Evolutionary conservation across 2,329 filamentous ascomycete species (phyloP).

Genomic region (Elsinoe fawcettii): DNA sequence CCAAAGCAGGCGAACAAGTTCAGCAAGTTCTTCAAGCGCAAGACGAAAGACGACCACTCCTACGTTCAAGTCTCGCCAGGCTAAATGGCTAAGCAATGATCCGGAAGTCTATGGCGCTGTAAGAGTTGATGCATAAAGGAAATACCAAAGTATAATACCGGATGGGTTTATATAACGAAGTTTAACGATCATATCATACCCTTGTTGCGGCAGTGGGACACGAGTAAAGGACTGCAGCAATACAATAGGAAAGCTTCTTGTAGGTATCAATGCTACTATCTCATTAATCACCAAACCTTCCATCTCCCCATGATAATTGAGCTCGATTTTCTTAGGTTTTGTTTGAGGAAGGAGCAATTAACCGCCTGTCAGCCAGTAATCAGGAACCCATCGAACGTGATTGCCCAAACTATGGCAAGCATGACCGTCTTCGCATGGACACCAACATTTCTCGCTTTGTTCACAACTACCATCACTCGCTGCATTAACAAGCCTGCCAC

Average conservation of each 20-base stretch:
- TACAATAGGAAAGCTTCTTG: background rate
- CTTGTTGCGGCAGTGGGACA: background rate
- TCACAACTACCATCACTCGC: background rate
- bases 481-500: background rate
- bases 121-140: background rate
- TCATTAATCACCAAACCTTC: background rate
- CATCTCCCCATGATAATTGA: background rate
- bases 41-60: conserved; percentile 7
- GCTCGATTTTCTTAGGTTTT: background rate
- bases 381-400: background rate
- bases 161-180: background rate
- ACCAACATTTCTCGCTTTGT: background rate
- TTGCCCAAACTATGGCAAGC: background rate
- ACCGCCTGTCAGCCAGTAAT: background rate
- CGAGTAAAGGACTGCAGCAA: background rate
- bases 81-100: background rate
- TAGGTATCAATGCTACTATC: conserved; percentile 1
- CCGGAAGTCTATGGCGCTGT: background rate
- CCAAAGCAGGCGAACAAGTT: conserved; percentile 5
- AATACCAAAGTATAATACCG: background rate
- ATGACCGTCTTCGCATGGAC: background rate
- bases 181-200: conserved; percentile 6
- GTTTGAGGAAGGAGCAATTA: background rate
- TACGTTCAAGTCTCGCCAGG: conserved; percentile 9
- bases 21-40: conserved; percentile 14